A percentile compares a stretch with the other conserved stretches of the same genome.
These are phyloP conservation scores for Byssochlamys sp. DNA, from an alignment of 2,329 filamentous ascomycete species.

Conservation along the genomic window DNA sequence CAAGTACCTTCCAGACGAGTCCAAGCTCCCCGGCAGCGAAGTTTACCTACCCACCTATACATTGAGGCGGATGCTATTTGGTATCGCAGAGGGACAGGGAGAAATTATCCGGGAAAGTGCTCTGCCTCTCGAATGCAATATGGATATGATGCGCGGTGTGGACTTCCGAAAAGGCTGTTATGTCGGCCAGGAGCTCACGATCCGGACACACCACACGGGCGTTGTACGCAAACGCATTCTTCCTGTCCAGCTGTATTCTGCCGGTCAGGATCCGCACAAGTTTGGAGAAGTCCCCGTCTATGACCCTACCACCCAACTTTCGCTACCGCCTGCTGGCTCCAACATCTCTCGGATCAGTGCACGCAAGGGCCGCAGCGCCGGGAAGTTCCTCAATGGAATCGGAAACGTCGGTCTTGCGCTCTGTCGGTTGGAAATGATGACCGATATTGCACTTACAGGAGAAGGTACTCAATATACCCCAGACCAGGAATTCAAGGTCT, in stretches of 20 bases:
- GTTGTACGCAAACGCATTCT: constrained; percentile 85
- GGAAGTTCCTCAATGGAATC: constrained; percentile 68
- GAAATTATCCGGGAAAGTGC: constrained; percentile 65
- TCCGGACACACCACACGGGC: constrained; percentile 86
- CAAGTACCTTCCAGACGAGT: constrained; percentile 21
- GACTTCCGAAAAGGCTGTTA: constrained; percentile 97
- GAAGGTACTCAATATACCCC: constrained; percentile 53
- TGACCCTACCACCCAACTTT: constrained; percentile 16
- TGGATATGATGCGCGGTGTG: constrained; percentile 75
- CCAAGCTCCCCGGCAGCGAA: constrained; percentile 36
- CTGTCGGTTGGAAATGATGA: constrained; percentile 86
- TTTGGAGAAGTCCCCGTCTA: constrained; percentile 43
- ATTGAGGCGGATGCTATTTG: constrained; percentile 65
- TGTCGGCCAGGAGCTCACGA: constrained; percentile 90
- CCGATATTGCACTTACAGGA: constrained; percentile 62
- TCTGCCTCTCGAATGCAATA: constrained; percentile 78
- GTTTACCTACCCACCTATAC: constrained; percentile 56
- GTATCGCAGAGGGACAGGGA: constrained; percentile 72
- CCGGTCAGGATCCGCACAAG: constrained; percentile 28
- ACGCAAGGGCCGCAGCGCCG: constrained; percentile 57
- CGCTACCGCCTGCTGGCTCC: constrained; percentile 28
- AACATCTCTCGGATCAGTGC: constrained; percentile 47
- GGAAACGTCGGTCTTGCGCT: constrained; percentile 81
- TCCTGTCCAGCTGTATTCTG: constrained; percentile 63
- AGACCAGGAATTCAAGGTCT: constrained; percentile 53